phyloP scores from a whole-genome alignment of 306 rosid genomes.

The Pueraria montana region DNA sequence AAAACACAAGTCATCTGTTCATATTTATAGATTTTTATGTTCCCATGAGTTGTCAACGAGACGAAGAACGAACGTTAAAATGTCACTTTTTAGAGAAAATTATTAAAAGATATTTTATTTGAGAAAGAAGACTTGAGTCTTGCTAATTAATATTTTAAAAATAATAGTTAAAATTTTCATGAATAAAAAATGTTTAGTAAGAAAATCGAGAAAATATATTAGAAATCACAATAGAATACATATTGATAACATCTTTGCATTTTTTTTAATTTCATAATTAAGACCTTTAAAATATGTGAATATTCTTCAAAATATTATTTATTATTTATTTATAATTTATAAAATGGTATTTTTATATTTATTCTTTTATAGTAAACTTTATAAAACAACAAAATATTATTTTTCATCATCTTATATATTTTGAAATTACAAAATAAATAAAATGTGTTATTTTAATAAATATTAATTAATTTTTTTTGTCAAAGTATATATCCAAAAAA shows the following conservation, averaged over 20 bases:
- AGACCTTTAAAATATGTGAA: no score
- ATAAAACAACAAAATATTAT: not conserved
- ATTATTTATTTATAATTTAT: not conserved
- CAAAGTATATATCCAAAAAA: no score
- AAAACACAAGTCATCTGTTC: slow-evolving; percentile 25
- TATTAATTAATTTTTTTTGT: no score
- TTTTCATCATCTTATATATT: not conserved
- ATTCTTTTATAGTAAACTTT: not conserved
- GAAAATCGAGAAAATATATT: not conserved
- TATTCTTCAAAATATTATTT: no score
- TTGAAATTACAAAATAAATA: no score
- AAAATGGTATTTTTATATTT: not conserved
- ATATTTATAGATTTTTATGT: not conserved
- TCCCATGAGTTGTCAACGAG: not conserved
- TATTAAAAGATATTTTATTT: not conserved
- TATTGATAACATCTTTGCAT: no score
- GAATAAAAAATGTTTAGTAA: not conserved
- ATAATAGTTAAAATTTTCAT: not conserved
- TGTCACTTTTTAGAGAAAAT: not conserved
- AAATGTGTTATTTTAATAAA: no score
- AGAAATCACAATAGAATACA: not conserved
- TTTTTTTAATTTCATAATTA: no score
- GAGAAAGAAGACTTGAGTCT: not conserved
- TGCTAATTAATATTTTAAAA: not conserved
- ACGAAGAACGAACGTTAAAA: not conserved